Evolutionary conservation across 176 grass and related monocot species (phyloP).

Genomic region (Musa acuminata): DNA sequence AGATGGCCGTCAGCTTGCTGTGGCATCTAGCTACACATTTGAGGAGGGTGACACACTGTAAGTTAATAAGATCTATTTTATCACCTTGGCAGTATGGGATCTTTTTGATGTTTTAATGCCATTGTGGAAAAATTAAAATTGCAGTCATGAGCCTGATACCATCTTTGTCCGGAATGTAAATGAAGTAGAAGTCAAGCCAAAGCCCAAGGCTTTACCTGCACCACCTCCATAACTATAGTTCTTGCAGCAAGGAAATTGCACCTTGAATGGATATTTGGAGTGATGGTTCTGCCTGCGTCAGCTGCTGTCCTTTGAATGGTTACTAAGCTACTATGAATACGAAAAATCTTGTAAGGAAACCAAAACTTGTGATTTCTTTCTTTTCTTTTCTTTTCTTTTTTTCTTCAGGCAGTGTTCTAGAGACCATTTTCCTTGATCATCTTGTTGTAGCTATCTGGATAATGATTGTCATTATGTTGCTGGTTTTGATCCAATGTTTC

Average conservation of each 20-base stretch:
- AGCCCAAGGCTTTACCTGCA: constrained; percentile 66
- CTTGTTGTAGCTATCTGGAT: too few species aligned
- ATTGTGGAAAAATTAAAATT: constrained; percentile 20
- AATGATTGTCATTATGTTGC: too few species aligned
- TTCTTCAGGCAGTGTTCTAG: too few species aligned
- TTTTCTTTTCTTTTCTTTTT: too few species aligned
- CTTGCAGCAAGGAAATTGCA: background rate
- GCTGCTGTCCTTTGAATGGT: background rate
- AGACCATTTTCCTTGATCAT: too few species aligned
- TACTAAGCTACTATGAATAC: background rate
- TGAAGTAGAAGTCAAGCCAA: constrained; percentile 95
- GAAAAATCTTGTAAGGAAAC: too few species aligned
- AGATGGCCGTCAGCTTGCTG: constrained; percentile 83
- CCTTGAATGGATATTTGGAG: background rate
- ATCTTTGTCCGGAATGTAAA: constrained; percentile 82
- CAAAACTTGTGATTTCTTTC: too few species aligned
- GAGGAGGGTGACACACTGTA: constrained; percentile 93
- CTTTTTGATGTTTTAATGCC: background rate
- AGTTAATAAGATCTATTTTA: constrained; percentile 12
- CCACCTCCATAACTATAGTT: constrained; percentile 29
- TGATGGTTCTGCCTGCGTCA: background rate
- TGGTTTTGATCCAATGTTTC: too few species aligned
- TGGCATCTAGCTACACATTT: constrained; percentile 92
- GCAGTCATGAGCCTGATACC: constrained; percentile 71
- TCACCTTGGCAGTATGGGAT: background rate